Evolutionary conservation across 495 filamentous ascomycete species (phyloP).

Genomic region (Penicillium simplicissimum): DNA sequence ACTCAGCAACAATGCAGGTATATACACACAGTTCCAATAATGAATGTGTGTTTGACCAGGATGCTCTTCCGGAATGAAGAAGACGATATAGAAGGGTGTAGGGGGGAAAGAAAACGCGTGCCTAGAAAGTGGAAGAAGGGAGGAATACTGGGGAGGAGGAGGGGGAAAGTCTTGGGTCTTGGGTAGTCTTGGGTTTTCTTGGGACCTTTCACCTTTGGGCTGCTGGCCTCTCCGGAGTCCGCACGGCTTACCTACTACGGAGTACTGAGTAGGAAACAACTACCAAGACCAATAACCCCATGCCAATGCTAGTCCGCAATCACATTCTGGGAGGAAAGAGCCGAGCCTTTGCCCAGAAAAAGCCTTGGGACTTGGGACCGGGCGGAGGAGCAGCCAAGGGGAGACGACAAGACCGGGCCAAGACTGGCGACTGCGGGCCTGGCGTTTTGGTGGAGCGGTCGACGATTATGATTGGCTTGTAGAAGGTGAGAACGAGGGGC

Average conservation of each 20-base stretch:
- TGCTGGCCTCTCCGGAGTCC: slow-evolving; percentile 11
- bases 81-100: slow-evolving; percentile 8
- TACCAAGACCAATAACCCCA: background rate
- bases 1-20: background rate
- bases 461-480: slow-evolving; percentile 17
- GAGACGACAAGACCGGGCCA: slow-evolving; percentile 37
- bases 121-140: slow-evolving; percentile 7
- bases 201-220: background rate
- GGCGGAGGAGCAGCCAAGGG: slow-evolving; percentile 30
- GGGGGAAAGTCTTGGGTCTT: slow-evolving; percentile 17
- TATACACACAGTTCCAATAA: background rate
- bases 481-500: slow-evolving; percentile 16
- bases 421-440: slow-evolving; percentile 20
- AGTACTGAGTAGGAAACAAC: too few species aligned
- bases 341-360: slow-evolving; percentile 48
- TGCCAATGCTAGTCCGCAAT: background rate
- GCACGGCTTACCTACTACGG: slow-evolving; percentile 2
- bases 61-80: background rate
- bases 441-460: background rate
- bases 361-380: slow-evolving; percentile 33
- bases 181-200: slow-evolving; percentile 4
- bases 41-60: slow-evolving; percentile 1
- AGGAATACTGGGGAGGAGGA: slow-evolving; percentile 18
- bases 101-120: slow-evolving; percentile 15
- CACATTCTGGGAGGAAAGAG: slow-evolving; percentile 33